Conservation (phyloP, 331 rosid genomes). For the Telfairia occidentalis region DNA sequence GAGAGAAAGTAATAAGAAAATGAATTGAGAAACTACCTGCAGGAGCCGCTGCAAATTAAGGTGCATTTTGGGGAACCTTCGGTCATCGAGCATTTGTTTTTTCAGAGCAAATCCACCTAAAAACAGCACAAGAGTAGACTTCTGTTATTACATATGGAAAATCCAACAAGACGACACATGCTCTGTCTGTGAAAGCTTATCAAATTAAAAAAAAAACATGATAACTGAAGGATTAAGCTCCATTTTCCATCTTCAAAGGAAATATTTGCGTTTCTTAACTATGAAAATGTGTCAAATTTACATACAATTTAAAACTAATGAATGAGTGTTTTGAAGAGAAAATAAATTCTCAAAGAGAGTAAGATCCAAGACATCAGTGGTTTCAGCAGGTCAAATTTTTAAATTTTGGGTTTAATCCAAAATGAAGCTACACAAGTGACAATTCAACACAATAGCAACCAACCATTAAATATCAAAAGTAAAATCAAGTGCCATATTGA, state of each 20-base stretch:
- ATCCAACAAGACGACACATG: neutral
- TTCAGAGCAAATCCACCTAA: constrained; percentile 72
- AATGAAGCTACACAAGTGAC: no score
- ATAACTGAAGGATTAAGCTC: neutral
- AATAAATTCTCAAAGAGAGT: no score
- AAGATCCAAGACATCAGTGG: no score
- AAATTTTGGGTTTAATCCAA: no score
- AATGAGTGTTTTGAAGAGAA: neutral
- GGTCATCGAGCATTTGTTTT: constrained; percentile 95
- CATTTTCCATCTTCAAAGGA: neutral
- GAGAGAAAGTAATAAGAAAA: neutral
- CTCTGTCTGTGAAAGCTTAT: neutral
- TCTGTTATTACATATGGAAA: neutral
- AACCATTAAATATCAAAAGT: no score
- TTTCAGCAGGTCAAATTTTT: no score
- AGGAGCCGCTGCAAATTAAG: constrained; percentile 86
- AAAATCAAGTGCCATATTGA: neutral
- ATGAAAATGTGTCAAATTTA: neutral
- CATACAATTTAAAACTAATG: neutral
- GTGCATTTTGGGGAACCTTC: constrained; percentile 94
- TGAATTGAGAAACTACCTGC: constrained; percentile 45
- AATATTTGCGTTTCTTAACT: neutral
- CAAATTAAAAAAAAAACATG: neutral
- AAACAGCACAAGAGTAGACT: neutral
- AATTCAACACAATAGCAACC: no score